Base-by-base conservation (phyloP, 1,139 yeast genomes). In the Taphrina betulina region DNA sequence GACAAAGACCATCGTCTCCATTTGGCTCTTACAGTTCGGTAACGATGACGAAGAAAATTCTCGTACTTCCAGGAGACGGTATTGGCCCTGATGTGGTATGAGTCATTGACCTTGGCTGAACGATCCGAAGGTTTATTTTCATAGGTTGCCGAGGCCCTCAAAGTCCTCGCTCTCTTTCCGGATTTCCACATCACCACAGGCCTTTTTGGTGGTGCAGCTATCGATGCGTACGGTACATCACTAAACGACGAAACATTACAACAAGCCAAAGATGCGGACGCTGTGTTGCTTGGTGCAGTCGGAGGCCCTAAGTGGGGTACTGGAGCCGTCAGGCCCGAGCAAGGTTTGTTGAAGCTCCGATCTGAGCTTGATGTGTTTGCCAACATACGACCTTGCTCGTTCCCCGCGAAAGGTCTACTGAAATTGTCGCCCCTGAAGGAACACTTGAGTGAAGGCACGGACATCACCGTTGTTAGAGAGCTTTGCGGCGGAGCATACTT, bases 301-400 rank as follows among this genome's bases (percentile, higher is more conserved):
- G 98, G 98, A 62, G 98, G 98, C 26, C 98, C 98, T 60, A 92
- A 92, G 73, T 92, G 98, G 98, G 94, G 95, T 33, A 86, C 96
- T 34, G 96, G 92, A 28, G 58, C 78, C 14, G 96, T 92, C 51
- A 83, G 98, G 74, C 98, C 98, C 51, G 98, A 92, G 72, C 97
- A 88, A 72, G 98, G 98, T 60, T 78, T 92, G 65, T 78, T 92
- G 63, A 80, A 89, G 74, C 90, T 92, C 70, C 81, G 98, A 73
- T 92, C 92, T 72, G 98, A 88, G 70, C 80, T 92, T 70, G 87
- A 85, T 71, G 76, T 92, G 64, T 92, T 92, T 70, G 98, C 98
- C 60, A 92, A 92, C 72, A 78, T 92, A 71, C 83, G 98, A 71
- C 98, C 98, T 44, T 92, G 97, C 74, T 86, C 83, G 73, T 92